Base-by-base conservation (phyloP, 140 eudicot species). In the Bidens hawaiensis region DNA sequence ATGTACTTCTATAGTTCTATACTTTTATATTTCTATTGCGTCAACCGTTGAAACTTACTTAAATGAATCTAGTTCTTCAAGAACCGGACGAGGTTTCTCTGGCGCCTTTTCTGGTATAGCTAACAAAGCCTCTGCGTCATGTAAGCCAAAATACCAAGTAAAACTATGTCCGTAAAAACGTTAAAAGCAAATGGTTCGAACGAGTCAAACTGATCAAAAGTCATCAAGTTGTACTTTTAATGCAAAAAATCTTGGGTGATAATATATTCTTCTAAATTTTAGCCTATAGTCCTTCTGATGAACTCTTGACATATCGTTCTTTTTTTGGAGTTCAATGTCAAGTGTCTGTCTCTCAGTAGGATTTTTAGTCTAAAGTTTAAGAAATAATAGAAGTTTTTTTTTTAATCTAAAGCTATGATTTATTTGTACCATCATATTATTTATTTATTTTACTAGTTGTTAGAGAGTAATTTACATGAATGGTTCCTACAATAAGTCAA, bases 21-120 rank as follows among this genome's bases (percentile, higher is more conserved):
- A n/a, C n/a, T n/a, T n/a, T n/a, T n/a, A n/a, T n/a, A n/a, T n/a
- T n/a, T n/a, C n/a, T 17, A 12, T 10, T 63, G 8, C 33, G 17
- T 36, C 12, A 61, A 14, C 15, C 6, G 30, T 70, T 41, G 4
- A 68, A 27, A 70, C 75, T 50, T 70, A 70, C 76, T 25, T 70
- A 50, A 70, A 70, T 10, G 76, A 70, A 15, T 50, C 76, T 25
- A 60, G 63, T 27, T 70, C 68, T 49, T 70, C 76, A 28, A 54
- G 69, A 27, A 61, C 31, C 1, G 62, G 61, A 36, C 63, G 76
- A 27, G 69, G 31, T 56, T 62, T 70, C 46, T 61, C 76, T 2
- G 64, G 46, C 21, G 25, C 6, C n/a, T n/a, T n/a, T n/a, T n/a
- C n/a, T n/a, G n/a, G n/a, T n/a, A n/a, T n/a, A 19, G 45, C 24